Evolutionary conservation across 2,329 filamentous ascomycete species (phyloP).

Genomic region (Curvularia hawaiiensis): DNA sequence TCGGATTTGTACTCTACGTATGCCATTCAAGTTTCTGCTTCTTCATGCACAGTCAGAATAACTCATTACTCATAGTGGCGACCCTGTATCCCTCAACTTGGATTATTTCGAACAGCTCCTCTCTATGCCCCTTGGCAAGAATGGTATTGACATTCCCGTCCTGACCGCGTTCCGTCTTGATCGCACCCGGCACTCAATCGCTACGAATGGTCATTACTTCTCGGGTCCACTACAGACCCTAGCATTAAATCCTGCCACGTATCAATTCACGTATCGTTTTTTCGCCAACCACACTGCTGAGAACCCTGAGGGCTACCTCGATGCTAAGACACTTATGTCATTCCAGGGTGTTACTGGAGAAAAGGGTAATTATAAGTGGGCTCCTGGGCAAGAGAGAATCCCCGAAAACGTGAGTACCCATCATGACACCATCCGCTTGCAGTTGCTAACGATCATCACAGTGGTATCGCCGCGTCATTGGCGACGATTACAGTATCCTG

Average conservation of each 20-base stretch:
- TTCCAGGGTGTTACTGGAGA: slow-evolving; percentile 28
- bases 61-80: slow-evolving; percentile 4
- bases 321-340: slow-evolving; percentile 24
- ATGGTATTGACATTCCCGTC: slow-evolving; percentile 7
- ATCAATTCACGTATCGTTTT: slow-evolving; percentile 17
- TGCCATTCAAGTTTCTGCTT: neutral
- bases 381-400: slow-evolving; percentile 26
- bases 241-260: slow-evolving; percentile 19
- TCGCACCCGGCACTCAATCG: slow-evolving; percentile 24
- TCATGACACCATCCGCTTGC: neutral
- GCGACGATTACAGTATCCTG: slow-evolving; percentile 18
- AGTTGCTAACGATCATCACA: slow-evolving; percentile 13
- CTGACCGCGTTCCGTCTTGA: slow-evolving; percentile 20
- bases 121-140: slow-evolving; percentile 7
- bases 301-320: slow-evolving; percentile 26
- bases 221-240: slow-evolving; percentile 26
- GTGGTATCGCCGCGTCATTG: slow-evolving; percentile 18
- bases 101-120: slow-evolving; percentile 7
- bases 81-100: slow-evolving; percentile 9
- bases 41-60: neutral
- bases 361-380: slow-evolving; percentile 25
- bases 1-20: slow-evolving; percentile 12
- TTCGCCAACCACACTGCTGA: slow-evolving; percentile 31
- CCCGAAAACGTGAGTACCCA: slow-evolving; percentile 26
- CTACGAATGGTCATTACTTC: slow-evolving; percentile 22